Conservation (phyloP, 768 basidiomycete genomes). For the Cystobasidium onofrii region DNA sequence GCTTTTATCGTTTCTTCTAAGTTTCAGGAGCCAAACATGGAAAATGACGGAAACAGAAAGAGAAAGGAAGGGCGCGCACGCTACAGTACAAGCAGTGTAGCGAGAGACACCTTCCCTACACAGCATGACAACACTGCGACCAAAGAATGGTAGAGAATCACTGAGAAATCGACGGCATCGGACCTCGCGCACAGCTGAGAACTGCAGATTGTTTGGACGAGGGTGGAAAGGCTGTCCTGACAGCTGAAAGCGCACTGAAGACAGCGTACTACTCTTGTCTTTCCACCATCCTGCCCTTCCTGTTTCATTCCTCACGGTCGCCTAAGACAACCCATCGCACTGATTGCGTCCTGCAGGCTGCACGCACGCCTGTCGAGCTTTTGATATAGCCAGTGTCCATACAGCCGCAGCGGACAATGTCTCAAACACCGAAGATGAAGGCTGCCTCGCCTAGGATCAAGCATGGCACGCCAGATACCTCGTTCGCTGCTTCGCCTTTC, state of each 20-base stretch:
- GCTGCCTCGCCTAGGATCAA: conserved; percentile 2
- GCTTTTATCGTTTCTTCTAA: no score
- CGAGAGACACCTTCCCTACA: neutral
- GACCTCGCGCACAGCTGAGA: neutral
- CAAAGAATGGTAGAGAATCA: neutral
- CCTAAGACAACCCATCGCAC: neutral
- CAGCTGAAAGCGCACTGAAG: neutral
- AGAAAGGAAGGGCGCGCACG: no score
- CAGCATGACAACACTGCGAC: no score
- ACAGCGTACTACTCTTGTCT: neutral
- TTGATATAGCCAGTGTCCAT: no score
- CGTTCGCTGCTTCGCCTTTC: conserved; percentile 1
- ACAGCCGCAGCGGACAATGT: no score
- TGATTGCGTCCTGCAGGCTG: neutral
- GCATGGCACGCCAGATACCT: neutral
- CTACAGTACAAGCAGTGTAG: neutral
- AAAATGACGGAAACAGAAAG: no score
- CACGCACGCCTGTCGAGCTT: no score
- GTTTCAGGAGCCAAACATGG: no score
- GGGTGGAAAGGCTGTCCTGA: neutral
- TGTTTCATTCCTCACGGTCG: neutral
- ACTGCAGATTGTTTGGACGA: no score
- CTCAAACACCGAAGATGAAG: neutral
- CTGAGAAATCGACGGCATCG: neutral
- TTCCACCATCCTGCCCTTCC: neutral